These are phyloP conservation scores for Luzula sylvatica DNA, from an alignment of 176 grass and related monocot species.

Conservation along the genomic window DNA sequence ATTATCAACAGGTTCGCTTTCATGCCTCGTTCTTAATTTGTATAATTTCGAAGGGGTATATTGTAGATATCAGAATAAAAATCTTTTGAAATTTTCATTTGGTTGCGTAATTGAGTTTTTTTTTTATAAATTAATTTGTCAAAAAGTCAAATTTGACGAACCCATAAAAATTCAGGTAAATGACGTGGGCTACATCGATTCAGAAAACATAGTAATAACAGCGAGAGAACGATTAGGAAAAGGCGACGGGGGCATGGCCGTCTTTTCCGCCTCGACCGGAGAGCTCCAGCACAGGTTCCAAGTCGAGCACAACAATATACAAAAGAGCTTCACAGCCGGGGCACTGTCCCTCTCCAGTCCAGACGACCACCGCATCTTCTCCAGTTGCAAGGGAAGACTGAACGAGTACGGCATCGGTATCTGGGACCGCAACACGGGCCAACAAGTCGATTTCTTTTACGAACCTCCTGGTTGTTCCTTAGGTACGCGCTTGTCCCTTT, in stretches of 20 bases:
- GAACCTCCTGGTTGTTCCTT: constrained; percentile 45
- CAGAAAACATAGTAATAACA: constrained; percentile 49
- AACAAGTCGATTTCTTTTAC: constrained; percentile 89
- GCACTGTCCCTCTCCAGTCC: constrained; percentile 43
- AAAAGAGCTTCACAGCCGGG: constrained; percentile 77
- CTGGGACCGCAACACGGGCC: constrained; percentile 68
- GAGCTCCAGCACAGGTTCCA: constrained; percentile 65
- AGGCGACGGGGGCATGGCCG: constrained; percentile 61
- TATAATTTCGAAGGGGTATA: too few relatives aligned
- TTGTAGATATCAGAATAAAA: too few relatives aligned
- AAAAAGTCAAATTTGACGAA: constrained; percentile 2
- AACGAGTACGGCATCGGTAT: constrained; percentile 92
- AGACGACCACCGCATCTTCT: constrained; percentile 38
- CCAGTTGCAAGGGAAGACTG: constrained; percentile 79
- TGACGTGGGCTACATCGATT: constrained; percentile 73
- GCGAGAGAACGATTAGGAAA: constrained; percentile 62
- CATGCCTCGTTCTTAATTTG: not conserved
- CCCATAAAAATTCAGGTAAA: constrained; percentile 52
- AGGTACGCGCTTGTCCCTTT: constrained; percentile 8
- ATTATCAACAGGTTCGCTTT: constrained; percentile 20
- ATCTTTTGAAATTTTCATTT: not conserved
- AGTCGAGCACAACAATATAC: constrained; percentile 34
- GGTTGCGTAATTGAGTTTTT: not conserved
- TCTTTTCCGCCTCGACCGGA: constrained; percentile 55
- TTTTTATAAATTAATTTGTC: not conserved